Conservation (phyloP, 345 rosid species). For the Durio zibethinus region DNA sequence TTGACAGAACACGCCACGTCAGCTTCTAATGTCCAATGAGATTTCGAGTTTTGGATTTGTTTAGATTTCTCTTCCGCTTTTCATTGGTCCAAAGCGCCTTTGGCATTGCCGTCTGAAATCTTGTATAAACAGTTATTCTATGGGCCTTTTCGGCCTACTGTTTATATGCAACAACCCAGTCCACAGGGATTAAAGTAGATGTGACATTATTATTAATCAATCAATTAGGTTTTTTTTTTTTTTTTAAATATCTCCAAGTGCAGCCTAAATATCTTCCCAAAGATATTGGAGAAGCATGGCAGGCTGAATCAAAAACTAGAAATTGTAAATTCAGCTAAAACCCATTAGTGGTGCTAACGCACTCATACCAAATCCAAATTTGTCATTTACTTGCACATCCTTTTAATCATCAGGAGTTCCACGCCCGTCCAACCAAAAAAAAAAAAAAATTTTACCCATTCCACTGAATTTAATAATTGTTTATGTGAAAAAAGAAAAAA, state of each 20-base stretch:
- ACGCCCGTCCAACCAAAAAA: neutral
- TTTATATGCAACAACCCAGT: neutral
- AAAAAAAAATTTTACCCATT: too few relatives aligned
- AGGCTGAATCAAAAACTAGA: neutral
- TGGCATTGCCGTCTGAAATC: too few relatives aligned
- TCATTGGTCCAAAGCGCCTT: neutral
- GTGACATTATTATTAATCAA: neutral
- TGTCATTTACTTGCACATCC: constrained; percentile 12
- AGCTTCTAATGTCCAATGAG: constrained; percentile 39
- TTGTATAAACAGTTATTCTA: neutral
- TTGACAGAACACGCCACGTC: constrained; percentile 35
- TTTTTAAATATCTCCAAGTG: too few relatives aligned
- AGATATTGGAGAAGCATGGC: too few relatives aligned
- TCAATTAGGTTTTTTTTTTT: neutral
- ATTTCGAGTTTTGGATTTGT: constrained; percentile 48
- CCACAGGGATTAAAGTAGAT: neutral
- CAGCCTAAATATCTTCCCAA: too few relatives aligned
- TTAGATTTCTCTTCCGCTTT: constrained; percentile 14
- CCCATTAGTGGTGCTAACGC: neutral
- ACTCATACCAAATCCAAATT: constrained; percentile 15
- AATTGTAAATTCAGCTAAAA: neutral
- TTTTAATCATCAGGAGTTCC: neutral
- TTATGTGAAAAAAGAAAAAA: neutral
- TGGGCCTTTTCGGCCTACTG: neutral
- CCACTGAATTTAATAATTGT: neutral